Evolutionary conservation across 305 asterid genomes (phyloP), one percentile per base, ranked within the genome.

Genomic region (Withania somnifera): DNA sequence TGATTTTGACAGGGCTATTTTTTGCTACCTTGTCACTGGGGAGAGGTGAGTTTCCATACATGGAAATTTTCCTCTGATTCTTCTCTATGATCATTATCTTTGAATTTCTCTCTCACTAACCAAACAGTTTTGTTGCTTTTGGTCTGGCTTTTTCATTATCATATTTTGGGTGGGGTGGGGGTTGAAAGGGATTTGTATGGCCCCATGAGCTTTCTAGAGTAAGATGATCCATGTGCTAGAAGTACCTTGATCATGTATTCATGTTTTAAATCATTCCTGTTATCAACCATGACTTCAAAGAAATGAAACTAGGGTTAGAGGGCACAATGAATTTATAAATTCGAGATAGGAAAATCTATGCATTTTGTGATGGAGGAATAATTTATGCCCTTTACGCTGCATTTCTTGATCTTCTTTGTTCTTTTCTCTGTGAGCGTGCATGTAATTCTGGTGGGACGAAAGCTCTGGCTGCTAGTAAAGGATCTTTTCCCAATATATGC

Each of bases 1-100:
- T 95, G 89, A 92, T 94, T 66, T 77, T 92, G 89, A 82, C 85
- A 54, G 99, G 98, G 47, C 86, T 94, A 86, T 88, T 95, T 88
- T 92, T 95, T 50, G 89, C 99, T 58, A 54, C 86, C 75, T 80
- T 94, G 91, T 95, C 99, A 30, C 89, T 95, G 67, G 87, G 94
- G 84, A 91, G 90, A 89, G 98, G 99, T 95, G 71, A 89, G 97
- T 83, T 81, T 50, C 34, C 47, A 81, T 81, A 24, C 81, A 45
- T 38, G 20, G 40, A 24, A 54, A 45, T 19, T 79, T 50, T 82
- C 14, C 45, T 66, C 28, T 82, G 57, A 15, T 34, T 17, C 22
- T 83, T 40, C 73, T 40, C 42, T 47, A 47, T 75, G 42, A 73
- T 73, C 61, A 26, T 73, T 26, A 50, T 28, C 20, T 71, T 73